Base-by-base conservation (phyloP, 768 basidiomycete genomes). In the Lactarius trivialis region DNA sequence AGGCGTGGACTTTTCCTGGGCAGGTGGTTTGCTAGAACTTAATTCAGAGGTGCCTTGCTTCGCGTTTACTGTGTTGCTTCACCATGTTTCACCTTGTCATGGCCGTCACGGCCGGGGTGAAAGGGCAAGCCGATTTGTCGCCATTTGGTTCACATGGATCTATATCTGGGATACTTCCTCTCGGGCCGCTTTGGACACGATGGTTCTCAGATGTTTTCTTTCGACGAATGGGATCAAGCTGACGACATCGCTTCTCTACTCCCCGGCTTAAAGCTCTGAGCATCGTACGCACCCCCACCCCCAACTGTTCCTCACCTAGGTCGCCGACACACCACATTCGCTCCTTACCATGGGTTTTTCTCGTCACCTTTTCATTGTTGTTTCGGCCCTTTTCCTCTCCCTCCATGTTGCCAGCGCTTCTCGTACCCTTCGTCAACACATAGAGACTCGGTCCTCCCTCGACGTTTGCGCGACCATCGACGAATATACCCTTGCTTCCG, bases 391-490 rank as follows among this genome's bases (percentile, higher is more conserved):
- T 33, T 26, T 37, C 19, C 39, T 61, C 30, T 52, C 60, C 32
- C 49, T 60, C 12, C 54, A 48, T 8, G 26, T 19, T 9, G 30
- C 39, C 8, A 37, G 15, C 7, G 21, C 11, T 33, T 52, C 30
- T 9, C 64, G 48, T 14, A 5, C 52, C 12, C 60, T 62, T 26
- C 68, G 63, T n/a, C 70, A 71, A 56, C 61, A 65, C 55, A 60
- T 63, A 50, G 56, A 57, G 28, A 60, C 45, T 28, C 67, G 68
- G 21, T 43, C 61, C 15, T 53, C 60, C 33, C 54, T 67, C 63
- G 68, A 70, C 39, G 43, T 58, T n/a, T 71, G 71, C 54, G 67
- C 62, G 15, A 57, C 59, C 49, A 48, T 72, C 51, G 68, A 69
- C 51, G 32, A 57, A 15, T 14, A 33, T 53, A 39, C 41, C 28